Evolutionary conservation across 495 filamentous ascomycete genomes (phyloP).

Genomic region (Tuber brumale): DNA sequence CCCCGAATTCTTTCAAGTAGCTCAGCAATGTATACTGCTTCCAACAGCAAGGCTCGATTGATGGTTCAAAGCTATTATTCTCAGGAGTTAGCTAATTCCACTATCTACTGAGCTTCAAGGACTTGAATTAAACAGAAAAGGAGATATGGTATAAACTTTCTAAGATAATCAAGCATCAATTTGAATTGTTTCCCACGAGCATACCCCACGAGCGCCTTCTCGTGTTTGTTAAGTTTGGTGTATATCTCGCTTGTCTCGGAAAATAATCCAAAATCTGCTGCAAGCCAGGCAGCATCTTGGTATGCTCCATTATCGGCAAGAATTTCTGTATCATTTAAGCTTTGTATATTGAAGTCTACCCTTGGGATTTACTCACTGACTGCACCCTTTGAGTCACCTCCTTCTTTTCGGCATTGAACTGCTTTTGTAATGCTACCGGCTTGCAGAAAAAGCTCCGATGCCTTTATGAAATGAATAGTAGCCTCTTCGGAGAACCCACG

Average conservation of each 20-base stretch:
- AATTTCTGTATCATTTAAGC: conserved; percentile 17
- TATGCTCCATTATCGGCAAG: conserved; percentile 15
- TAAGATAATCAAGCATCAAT: conserved; percentile 13
- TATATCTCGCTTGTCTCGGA: conserved; percentile 14
- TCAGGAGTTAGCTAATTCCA: neutral
- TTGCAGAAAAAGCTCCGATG: conserved; percentile 16
- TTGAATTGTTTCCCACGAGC: conserved; percentile 7
- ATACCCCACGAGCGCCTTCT: conserved; percentile 14
- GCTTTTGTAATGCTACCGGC: conserved; percentile 11
- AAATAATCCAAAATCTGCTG: conserved; percentile 5
- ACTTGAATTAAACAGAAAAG: neutral
- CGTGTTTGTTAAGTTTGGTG: conserved; percentile 13
- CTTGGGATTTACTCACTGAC: conserved; percentile 9
- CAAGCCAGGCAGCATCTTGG: conserved; percentile 20
- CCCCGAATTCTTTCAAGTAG: conserved; percentile 6
- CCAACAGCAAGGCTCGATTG: conserved; percentile 13
- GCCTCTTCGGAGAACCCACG: conserved; percentile 8
- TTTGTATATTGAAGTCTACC: neutral
- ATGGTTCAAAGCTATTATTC: conserved; percentile 2
- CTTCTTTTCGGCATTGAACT: conserved; percentile 24
- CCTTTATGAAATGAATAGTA: conserved; percentile 9
- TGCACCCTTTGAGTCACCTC: conserved; percentile 15
- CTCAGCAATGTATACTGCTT: conserved; percentile 18
- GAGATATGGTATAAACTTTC: neutral
- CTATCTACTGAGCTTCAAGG: too few relatives aligned